A percentile compares a stretch with the other conserved stretches of the same genome.
Conservation (phyloP, 352 stramenopile genomes). For the Phytophthora podocarpi region DNA sequence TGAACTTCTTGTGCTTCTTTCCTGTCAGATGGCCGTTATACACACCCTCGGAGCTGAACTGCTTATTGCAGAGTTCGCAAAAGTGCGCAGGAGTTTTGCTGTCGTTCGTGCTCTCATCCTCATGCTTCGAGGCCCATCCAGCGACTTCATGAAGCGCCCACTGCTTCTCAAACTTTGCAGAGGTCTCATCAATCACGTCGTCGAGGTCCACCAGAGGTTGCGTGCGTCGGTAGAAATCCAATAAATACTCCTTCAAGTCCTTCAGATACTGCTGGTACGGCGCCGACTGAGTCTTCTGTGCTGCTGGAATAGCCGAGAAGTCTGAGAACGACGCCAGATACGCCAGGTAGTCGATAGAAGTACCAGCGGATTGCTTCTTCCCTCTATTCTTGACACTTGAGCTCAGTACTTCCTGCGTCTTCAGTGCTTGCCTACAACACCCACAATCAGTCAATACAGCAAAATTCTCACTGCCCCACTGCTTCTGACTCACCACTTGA, state of each 20-base stretch:
- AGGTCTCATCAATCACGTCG: conserved; percentile 83
- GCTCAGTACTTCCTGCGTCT: conserved; percentile 28
- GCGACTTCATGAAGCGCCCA: conserved; percentile 66
- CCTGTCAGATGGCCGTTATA: conserved; percentile 76
- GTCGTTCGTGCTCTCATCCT: conserved; percentile 2
- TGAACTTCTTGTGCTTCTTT: conserved; percentile 84
- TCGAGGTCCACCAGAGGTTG: conserved; percentile 89
- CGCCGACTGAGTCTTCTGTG: conserved; percentile 60
- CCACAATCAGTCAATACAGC: background rate
- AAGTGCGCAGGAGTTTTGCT: conserved; percentile 39
- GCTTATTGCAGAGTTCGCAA: conserved; percentile 70
- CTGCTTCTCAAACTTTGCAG: conserved; percentile 84
- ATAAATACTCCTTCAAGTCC: conserved; percentile 82
- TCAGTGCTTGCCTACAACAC: conserved; percentile 40
- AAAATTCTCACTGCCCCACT: background rate
- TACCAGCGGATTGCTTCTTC: conserved; percentile 14
- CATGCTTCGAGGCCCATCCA: conserved; percentile 51
- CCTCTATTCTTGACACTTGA: conserved; percentile 18
- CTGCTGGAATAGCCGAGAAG: conserved; percentile 59
- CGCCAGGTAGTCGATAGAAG: conserved; percentile 72
- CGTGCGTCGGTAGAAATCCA: conserved; percentile 87
- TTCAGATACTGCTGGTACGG: conserved; percentile 73
- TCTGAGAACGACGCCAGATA: conserved; percentile 74
- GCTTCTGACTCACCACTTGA: conserved; percentile 43
- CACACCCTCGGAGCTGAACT: conserved; percentile 75